Conservation (phyloP, 495 filamentous ascomycete genomes). For the Penicillium simplicissimum region DNA sequence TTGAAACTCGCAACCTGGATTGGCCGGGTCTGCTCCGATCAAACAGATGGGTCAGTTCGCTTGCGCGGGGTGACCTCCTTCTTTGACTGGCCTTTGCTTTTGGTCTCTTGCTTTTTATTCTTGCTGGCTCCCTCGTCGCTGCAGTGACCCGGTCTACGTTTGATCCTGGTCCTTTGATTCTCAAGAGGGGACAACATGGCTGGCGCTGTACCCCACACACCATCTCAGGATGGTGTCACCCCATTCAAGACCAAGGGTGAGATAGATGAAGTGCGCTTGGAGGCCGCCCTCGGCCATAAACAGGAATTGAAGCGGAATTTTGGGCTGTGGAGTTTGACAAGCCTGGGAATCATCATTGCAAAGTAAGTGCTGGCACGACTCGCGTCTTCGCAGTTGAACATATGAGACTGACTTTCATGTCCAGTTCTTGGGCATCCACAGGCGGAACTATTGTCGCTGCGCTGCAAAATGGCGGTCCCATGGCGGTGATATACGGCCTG, state of each 20-base stretch:
- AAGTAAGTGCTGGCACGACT: conserved; percentile 34
- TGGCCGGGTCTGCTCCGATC: conserved; percentile 10
- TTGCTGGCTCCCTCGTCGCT: not conserved
- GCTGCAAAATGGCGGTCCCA: conserved; percentile 47
- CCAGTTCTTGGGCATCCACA: conserved; percentile 46
- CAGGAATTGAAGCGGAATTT: conserved; percentile 45
- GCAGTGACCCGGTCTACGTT: not conserved
- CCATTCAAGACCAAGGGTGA: conserved; percentile 19
- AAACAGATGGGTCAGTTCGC: conserved; percentile 15
- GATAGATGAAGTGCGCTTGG: conserved; percentile 43
- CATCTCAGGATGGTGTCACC: conserved; percentile 13
- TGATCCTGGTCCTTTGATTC: not conserved
- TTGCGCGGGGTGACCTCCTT: conserved; percentile 7
- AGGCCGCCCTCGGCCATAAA: conserved; percentile 47
- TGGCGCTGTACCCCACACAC: conserved; percentile 2
- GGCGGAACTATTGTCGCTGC: conserved; percentile 48
- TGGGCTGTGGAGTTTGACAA: conserved; percentile 45
- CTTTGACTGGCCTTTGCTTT: conserved; percentile 3
- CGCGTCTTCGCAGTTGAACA: not conserved
- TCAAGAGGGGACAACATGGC: conserved; percentile 15
- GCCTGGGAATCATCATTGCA: conserved; percentile 48
- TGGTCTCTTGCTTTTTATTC: not conserved
- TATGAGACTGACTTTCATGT: not conserved
- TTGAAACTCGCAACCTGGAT: conserved; percentile 3
- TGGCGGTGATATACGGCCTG: conserved; percentile 46